Base-by-base conservation (phyloP, 805 yeast genomes). In the Candida nitratophila region DNA sequence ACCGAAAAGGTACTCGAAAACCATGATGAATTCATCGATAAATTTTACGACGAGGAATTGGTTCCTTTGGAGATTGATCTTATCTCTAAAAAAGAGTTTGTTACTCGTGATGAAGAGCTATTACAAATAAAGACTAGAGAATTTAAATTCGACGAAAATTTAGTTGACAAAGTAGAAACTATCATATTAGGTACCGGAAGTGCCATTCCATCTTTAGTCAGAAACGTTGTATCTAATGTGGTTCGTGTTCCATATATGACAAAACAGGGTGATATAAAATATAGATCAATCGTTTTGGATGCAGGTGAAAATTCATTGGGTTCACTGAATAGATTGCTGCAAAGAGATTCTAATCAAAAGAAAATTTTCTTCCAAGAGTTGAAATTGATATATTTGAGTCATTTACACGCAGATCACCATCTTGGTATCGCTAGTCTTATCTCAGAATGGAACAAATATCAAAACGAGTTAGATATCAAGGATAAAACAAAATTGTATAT, bases 381-480 rank as follows among this genome's bases (percentile, higher is more conserved):
- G 45, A 66, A 74, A 29, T 46, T 86, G 43, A 67, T 91, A 19
- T 86, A 77, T 55, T 66, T 93, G 43, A 84, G 95, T 52, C 99
- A 93, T 68, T 69, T 91, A 53, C 99, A 93, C 63, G 99, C 98
- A 0, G 99, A 93, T 60, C 99, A 93, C 60, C 97, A 91, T 61
- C 66, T 93, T 36, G 99, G 99, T 0, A 70, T 86, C 5, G 65
- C 84, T 9, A 74, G 87, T 5, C 61, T 93, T 3, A 69, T 93
- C 24, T 69, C 71, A 33, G 79, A 77, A 50, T 90, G 97, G 95
- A 56, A 62, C 39, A 46, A 54, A n/a, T 48, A 50, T 10, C 54
- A 60, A 46, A 69, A 75, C 46, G 57, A 62, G 29, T 59, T 65
- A 14, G 69, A 74, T 47, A 44, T 46, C 10, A 49, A 62, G 14